These are phyloP conservation scores for Zasmidium angulare DNA, from an alignment of 2,329 filamentous ascomycete genomes.

Conservation along the genomic window DNA sequence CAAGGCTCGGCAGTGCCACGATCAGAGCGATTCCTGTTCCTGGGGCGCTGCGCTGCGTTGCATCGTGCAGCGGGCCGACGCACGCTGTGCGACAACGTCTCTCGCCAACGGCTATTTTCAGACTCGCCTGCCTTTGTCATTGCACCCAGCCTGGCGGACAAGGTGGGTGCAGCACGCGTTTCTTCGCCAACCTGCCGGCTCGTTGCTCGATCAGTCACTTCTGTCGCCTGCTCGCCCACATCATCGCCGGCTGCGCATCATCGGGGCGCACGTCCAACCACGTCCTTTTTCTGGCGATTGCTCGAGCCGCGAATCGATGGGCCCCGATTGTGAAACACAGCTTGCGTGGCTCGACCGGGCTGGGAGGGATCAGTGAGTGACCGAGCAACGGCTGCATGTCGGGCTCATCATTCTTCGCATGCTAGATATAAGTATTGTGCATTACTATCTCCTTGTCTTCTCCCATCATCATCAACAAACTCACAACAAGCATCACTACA, in stretches of 20 bases:
- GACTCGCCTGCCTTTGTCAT: not conserved
- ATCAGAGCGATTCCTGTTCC: not conserved
- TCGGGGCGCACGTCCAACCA: constrained; percentile 1
- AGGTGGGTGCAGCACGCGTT: too few species aligned
- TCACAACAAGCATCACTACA: not conserved
- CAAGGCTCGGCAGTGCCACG: not conserved
- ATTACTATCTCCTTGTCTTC: not conserved
- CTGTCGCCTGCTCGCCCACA: not conserved
- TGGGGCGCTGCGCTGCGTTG: not conserved
- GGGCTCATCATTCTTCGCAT: not conserved
- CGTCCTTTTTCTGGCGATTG: constrained; percentile 1
- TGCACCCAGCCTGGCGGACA: not conserved
- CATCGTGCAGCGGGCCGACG: not conserved
- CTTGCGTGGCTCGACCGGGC: constrained; percentile 8
- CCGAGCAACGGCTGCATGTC: constrained; percentile 8
- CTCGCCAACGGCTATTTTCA: not conserved
- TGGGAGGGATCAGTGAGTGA: constrained; percentile 1
- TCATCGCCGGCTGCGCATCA: not conserved
- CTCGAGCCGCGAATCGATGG: constrained; percentile 4
- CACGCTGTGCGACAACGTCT: not conserved
- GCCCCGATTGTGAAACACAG: constrained; percentile 5
- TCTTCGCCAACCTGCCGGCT: not conserved
- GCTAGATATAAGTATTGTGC: constrained; percentile 6
- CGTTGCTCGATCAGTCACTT: not conserved
- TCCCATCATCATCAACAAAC: not conserved